phyloP scores from a whole-genome alignment of 768 basidiomycete genomes.

The Coprinopsis strossmayeri region DNA sequence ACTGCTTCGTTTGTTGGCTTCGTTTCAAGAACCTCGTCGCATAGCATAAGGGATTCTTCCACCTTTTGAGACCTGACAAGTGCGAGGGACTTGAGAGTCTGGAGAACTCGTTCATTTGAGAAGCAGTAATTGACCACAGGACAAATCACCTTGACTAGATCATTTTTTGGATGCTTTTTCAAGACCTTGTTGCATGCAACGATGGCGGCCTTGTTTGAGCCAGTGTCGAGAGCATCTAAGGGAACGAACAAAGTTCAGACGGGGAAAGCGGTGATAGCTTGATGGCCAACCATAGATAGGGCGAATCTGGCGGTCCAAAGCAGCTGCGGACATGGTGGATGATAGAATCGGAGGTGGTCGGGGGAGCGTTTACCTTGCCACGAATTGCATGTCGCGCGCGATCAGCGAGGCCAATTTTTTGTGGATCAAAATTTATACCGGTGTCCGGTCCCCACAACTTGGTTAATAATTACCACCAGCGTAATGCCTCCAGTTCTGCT shows the following conservation, averaged over 20 bases:
- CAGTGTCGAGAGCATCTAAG: constrained; percentile 79
- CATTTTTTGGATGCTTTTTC: constrained; percentile 76
- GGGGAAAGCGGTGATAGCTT: constrained; percentile 1
- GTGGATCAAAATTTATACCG: constrained; percentile 10
- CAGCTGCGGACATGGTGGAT: constrained; percentile 38
- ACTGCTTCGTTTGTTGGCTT: constrained; percentile 71
- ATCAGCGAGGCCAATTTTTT: constrained; percentile 7
- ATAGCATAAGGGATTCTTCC: constrained; percentile 72
- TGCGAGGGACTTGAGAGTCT: constrained; percentile 83
- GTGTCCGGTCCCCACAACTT: constrained; percentile 2
- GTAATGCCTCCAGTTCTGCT: constrained; percentile 34
- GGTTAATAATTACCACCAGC: constrained; percentile 20
- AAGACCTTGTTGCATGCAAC: constrained; percentile 82
- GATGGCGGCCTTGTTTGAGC: constrained; percentile 82
- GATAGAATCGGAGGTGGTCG: neutral
- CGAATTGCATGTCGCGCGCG: neutral
- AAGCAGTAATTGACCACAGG: constrained; percentile 12
- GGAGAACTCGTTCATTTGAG: constrained; percentile 9
- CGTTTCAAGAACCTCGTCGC: constrained; percentile 70
- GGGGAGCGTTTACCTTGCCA: too few relatives aligned
- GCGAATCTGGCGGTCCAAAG: constrained; percentile 76
- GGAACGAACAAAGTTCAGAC: neutral
- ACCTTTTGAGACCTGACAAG: constrained; percentile 80
- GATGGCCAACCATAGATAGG: constrained; percentile 69
- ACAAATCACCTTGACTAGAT: constrained; percentile 55